Evolutionary conservation across 345 rosid genomes (phyloP).

Genomic region (Citrus australasica): DNA sequence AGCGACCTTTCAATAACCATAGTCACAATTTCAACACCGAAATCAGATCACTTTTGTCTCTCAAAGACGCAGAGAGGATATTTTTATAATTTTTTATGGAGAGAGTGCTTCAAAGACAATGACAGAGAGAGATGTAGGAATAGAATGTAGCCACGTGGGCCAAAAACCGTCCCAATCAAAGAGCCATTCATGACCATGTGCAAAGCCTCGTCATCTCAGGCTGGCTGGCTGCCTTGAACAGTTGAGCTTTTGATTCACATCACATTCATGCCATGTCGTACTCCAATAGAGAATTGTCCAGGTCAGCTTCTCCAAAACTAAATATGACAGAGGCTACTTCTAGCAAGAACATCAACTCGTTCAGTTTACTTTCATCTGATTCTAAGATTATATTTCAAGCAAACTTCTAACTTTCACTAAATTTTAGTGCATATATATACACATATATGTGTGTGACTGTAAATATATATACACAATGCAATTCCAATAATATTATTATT

Average conservation of each 20-base stretch:
- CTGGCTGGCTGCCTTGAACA: conserved; percentile 36
- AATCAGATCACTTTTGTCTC: background rate
- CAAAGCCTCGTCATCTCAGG: conserved; percentile 29
- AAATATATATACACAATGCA: background rate
- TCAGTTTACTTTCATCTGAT: background rate
- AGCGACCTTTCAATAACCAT: background rate
- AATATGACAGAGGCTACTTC: background rate
- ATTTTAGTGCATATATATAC: background rate
- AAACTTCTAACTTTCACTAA: background rate
- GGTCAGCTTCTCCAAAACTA: background rate
- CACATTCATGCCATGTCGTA: background rate
- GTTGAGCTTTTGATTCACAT: background rate
- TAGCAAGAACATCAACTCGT: background rate
- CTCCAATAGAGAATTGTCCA: background rate
- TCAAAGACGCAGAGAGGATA: background rate
- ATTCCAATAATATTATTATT: background rate
- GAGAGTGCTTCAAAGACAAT: background rate
- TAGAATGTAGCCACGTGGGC: conserved; percentile 4
- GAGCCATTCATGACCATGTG: conserved; percentile 15
- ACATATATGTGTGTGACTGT: no score
- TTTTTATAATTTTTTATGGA: no score
- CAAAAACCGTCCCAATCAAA: background rate
- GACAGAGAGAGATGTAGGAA: background rate
- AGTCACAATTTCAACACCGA: background rate
- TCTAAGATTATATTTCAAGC: background rate